A percentile compares a stretch with the other conserved stretches of the same genome.
These are phyloP conservation scores for Saccharomycopsis fodiens DNA, from an alignment of 805 yeast species.

Conservation along the genomic window DNA sequence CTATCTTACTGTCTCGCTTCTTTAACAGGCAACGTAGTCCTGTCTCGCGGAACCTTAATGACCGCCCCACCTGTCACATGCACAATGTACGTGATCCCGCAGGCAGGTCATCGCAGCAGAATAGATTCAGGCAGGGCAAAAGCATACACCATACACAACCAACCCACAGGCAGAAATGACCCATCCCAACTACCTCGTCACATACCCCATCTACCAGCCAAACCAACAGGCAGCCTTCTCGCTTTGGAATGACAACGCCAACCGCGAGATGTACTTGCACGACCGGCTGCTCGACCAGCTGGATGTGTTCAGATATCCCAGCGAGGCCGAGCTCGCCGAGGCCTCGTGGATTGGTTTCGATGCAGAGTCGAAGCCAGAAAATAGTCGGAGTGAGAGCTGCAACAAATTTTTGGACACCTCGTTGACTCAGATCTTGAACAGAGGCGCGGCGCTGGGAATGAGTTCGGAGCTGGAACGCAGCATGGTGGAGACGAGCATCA, in stretches of 20 bases:
- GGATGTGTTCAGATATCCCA: slow-evolving; percentile 13
- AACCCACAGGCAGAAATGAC: no score
- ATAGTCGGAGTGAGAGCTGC: neutral
- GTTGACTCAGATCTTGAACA: slow-evolving; percentile 3
- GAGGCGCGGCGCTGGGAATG: neutral
- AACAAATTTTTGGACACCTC: slow-evolving; percentile 2
- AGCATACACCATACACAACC: no score
- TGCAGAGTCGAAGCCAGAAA: neutral
- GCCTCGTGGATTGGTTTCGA: slow-evolving; percentile 15
- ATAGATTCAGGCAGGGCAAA: no score
- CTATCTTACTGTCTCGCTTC: no score
- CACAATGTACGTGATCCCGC: neutral
- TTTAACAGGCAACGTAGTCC: no score
- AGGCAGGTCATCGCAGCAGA: no score
- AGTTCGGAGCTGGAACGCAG: neutral
- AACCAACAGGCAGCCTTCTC: neutral
- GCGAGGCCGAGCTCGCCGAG: slow-evolving; percentile 4
- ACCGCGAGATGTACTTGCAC: slow-evolving; percentile 11
- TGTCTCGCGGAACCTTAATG: no score
- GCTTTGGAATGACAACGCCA: slow-evolving; percentile 7
- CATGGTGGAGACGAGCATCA: neutral
- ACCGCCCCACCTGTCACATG: neutral
- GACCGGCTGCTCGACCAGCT: slow-evolving; percentile 10
- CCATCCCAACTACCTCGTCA: no score
- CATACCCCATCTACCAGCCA: neutral